Evolutionary conservation across 805 yeast genomes (phyloP).

Genomic region (Yamadazyma paraphyllophila): DNA sequence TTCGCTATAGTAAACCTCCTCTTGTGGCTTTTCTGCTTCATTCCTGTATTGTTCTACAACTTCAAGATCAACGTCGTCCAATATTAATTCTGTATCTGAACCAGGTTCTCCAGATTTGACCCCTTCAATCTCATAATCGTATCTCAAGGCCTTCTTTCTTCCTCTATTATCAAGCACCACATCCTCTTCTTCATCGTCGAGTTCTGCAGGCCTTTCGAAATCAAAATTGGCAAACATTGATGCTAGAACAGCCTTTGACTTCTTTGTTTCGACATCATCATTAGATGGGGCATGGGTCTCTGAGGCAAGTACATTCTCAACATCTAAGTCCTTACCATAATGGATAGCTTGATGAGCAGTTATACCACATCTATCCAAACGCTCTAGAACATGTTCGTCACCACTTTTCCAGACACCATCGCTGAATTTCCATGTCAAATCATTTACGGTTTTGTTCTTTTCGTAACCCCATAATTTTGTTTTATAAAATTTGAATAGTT

Average conservation of each 20-base stretch:
- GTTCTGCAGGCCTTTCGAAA: slow-evolving; percentile 35
- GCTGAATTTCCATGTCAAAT: slow-evolving; percentile 59
- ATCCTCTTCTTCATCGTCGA: slow-evolving; percentile 36
- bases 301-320: slow-evolving; percentile 12
- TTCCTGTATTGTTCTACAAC: slow-evolving; percentile 23
- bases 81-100: slow-evolving; percentile 19
- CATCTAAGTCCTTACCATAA: slow-evolving; percentile 21
- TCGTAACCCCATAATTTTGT: slow-evolving; percentile 91
- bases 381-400: slow-evolving; percentile 74
- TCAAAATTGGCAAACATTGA: slow-evolving; percentile 30
- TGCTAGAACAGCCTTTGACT: slow-evolving; percentile 33
- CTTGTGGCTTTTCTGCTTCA: slow-evolving; percentile 22
- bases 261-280: slow-evolving; percentile 20
- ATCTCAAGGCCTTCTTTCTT: slow-evolving; percentile 28
- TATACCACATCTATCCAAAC: slow-evolving; percentile 33
- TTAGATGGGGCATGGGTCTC: background rate
- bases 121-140: slow-evolving; percentile 33
- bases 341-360: slow-evolving; percentile 22
- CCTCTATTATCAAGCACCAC: slow-evolving; percentile 38
- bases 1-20: slow-evolving; percentile 35
- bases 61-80: slow-evolving; percentile 15
- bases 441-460: slow-evolving; percentile 58
- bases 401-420: slow-evolving; percentile 80
- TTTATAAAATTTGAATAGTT: slow-evolving; percentile 59
- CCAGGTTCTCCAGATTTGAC: background rate